Evolutionary conservation across 169 alveolate genomes (phyloP), one percentile per base, ranked within the genome.

Genomic region (Eimeria zaria): DNA sequence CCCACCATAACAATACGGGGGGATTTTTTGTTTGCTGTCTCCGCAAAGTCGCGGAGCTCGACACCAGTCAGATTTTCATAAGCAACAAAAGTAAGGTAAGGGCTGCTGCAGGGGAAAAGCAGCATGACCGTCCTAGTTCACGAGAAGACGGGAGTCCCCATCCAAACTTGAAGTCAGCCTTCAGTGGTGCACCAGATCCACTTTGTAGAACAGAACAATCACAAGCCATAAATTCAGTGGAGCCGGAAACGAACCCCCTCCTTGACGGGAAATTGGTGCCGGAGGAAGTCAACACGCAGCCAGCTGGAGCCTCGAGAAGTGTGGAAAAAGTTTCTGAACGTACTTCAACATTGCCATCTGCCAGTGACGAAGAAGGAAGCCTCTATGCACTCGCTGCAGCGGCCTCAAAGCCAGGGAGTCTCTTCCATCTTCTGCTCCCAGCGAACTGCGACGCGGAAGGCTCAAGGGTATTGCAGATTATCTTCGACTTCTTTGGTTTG

Each of bases 1-100:
- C 99, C n/a, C 99, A 98, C 94, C 99, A 98, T 91, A 97, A 98
- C 96, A 98, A 99, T 96, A 98, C 99, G 3, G 99, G 99, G 62
- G 99, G 99, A 33, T 99, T 99, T 95, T 99, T 98, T 96, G 98
- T 99, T n/a, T 98, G 99, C 64, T 95, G 97, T 74, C 41, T 95
- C n/a, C 84, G 78, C 53, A 95, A 95, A 73, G 41, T 44, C 12
- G 78, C 87, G 64, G 94, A 87, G 83, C 94, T 87, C 39, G 94
- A 87, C 33, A 8, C 90, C 67, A 90, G 80, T 55, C 51, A 44
- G 33, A 90, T 71, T 36, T 74, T 53, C 95, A 90, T 55, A 69
- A 90, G 95, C 89, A 90, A 74, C 95, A 87, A 87, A 41, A 87
- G 64, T 36, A 87, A 64, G 62, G 48, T 51, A 39, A 60, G 64